Conservation (phyloP, 177 flowering plant genomes). For the Vitis hybrid region DNA sequence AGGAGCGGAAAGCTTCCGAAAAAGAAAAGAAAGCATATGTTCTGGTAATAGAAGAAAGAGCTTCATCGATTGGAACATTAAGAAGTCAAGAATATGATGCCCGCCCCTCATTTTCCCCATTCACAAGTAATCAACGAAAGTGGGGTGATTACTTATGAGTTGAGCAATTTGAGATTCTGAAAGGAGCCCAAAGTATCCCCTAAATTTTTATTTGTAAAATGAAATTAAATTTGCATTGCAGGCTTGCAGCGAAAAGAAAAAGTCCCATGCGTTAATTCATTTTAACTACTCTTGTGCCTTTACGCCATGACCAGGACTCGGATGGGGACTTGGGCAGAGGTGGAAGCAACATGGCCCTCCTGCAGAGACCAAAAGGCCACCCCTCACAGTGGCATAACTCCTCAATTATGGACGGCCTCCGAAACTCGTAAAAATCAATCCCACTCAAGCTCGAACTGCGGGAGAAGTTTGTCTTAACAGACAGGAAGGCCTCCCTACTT, state of each 20-base stretch:
- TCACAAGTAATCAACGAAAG: too few species aligned
- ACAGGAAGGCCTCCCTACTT: conserved; percentile 42
- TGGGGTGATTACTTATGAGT: too few species aligned
- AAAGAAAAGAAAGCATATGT: too few species aligned
- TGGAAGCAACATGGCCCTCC: conserved; percentile 67
- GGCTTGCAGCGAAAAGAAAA: neutral
- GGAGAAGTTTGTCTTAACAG: conserved; percentile 50
- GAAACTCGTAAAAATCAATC: conserved; percentile 26
- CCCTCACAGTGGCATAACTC: conserved; percentile 72
- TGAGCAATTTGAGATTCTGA: too few species aligned
- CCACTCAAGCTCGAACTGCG: conserved; percentile 41
- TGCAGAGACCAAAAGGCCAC: conserved; percentile 86
- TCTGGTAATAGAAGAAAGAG: too few species aligned
- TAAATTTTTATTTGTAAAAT: neutral
- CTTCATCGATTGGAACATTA: too few species aligned
- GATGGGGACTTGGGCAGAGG: conserved; percentile 84
- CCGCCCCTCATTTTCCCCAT: too few species aligned
- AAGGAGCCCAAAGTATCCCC: too few species aligned
- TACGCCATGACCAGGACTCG: conserved; percentile 83
- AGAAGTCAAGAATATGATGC: too few species aligned
- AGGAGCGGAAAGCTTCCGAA: too few species aligned
- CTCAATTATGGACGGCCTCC: conserved; percentile 41
- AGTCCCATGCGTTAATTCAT: neutral
- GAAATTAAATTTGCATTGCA: neutral
- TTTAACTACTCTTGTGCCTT: conserved; percentile 22